Evolutionary conservation across 2,329 filamentous ascomycete genomes (phyloP), one percentile per base, ranked within the genome.

Genomic region (Epichloe sibirici): DNA sequence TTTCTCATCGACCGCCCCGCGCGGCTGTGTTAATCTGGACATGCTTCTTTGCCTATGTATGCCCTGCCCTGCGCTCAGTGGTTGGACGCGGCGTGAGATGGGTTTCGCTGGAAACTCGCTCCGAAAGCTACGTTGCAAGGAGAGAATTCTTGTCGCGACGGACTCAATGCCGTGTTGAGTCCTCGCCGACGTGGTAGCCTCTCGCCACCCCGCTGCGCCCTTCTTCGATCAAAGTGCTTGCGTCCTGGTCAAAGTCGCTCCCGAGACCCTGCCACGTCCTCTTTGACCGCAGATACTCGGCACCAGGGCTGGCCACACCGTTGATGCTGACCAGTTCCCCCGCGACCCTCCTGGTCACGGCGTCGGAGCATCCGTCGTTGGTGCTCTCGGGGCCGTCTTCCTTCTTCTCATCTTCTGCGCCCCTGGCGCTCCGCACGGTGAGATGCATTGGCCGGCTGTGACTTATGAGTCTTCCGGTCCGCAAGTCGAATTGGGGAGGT

Each of bases 211-310:
- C 93, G 58, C 83, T 86, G 57, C 89, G 79, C 1, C 93, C 93
- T 68, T 96, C 83, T 63, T 95, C 89, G 53, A 98, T 78, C 17
- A 79, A 66, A 1, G 86, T 83, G 52, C 86, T 72, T n/a, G 72
- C 70, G 51, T 79, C 75, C 13, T 71, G 71, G n/a, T 70, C 57
- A 61, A 90, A 94, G 65, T 98, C 93, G 56, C 82, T 95, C 0
- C 93, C 93, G 25, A 98, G 70, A 0, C 93, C 93, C 63, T 86
- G 86, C 93, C 93, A 98, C 4, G 88, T 95, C 53, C 93, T 74
- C 61, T 90, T 81, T 3, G 85, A 86, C 35, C 85, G 79, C 57
- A 98, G 71, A 60, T 81, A 97, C 66, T 96, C 88, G 0, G 93
- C 93, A 0, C 89, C 93, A 0, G 93, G 93, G 45, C 91, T 97